A percentile compares a stretch with the other conserved stretches of the same genome.
Evolutionary conservation across 192 early-diverging fungal species (phyloP).

Genomic region (Oehlia diaphana): DNA sequence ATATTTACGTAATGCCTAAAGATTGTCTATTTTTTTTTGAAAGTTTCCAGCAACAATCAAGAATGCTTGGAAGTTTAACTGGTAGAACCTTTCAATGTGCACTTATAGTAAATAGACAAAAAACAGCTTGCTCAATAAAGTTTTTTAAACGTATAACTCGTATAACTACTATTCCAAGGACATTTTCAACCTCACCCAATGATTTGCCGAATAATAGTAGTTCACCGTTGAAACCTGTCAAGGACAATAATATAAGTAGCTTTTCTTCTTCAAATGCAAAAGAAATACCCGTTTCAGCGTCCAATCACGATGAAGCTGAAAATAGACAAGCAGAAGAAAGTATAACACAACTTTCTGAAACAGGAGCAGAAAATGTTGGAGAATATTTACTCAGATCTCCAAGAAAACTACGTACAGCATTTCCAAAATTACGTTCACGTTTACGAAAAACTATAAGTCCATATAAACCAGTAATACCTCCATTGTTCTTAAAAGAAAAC

Average conservation of each 20-base stretch:
- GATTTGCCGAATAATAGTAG: conserved; percentile 3
- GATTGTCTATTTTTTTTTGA: neutral
- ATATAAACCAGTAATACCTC: conserved; percentile 29
- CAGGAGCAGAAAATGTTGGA: neutral
- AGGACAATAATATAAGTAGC: conserved; percentile 17
- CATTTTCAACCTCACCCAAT: conserved; percentile 11
- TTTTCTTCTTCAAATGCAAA: neutral
- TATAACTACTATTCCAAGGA: neutral
- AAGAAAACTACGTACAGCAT: neutral
- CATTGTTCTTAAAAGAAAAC: conserved; percentile 25
- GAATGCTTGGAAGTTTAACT: neutral
- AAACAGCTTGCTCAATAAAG: neutral
- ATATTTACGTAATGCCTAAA: too few species aligned
- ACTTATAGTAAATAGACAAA: neutral
- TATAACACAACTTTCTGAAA: neutral
- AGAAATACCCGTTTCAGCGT: neutral
- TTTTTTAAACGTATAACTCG: neutral
- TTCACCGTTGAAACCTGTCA: conserved; percentile 18
- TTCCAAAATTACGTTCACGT: conserved; percentile 12
- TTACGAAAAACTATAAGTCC: neutral
- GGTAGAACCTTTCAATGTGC: neutral
- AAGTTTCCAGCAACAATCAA: neutral
- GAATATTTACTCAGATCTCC: conserved; percentile 18
- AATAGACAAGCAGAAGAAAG: conserved; percentile 5
- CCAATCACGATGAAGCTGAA: conserved; percentile 4